phyloP scores from a whole-genome alignment of 768 basidiomycete genomes.

The Dioszegia aurantiaca region DNA sequence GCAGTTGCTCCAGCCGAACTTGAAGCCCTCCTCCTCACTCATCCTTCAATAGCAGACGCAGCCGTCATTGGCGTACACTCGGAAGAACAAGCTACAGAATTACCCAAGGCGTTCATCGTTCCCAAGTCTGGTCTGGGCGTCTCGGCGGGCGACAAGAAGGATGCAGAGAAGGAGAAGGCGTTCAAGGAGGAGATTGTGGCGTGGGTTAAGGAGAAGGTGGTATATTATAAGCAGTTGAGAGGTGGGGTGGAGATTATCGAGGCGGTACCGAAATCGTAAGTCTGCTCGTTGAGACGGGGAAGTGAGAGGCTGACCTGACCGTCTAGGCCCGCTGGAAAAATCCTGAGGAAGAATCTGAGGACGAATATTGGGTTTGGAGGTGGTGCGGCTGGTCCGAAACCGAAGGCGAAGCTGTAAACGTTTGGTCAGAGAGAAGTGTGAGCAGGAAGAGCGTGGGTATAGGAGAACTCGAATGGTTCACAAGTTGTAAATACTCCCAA shows the following conservation, averaged over 20 bases:
- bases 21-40: slow-evolving; percentile 69
- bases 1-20: slow-evolving; percentile 81
- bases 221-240: slow-evolving; percentile 55
- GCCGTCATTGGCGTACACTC: slow-evolving; percentile 75
- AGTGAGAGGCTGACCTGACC: slow-evolving; percentile 62
- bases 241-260: slow-evolving; percentile 65
- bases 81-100: slow-evolving; percentile 69
- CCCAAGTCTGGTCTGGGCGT: slow-evolving; percentile 54
- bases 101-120: slow-evolving; percentile 64
- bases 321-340: slow-evolving; percentile 83
- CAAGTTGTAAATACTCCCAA: not conserved
- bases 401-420: slow-evolving; percentile 29
- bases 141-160: slow-evolving; percentile 61
- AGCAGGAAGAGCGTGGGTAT: not conserved
- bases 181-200: slow-evolving; percentile 5
- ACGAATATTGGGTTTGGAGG: slow-evolving; percentile 61
- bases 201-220: slow-evolving; percentile 16
- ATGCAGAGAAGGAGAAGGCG: not conserved
- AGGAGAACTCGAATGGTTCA: not conserved
- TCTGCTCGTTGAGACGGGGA: slow-evolving; percentile 67
- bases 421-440: too few relatives aligned
- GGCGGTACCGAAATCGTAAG: slow-evolving; percentile 66
- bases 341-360: slow-evolving; percentile 71
- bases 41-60: slow-evolving; percentile 71
- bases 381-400: slow-evolving; percentile 21